Percentiles rank a stretch among this genome's conserved stretches.
These are phyloP conservation scores for Naganishia sp. DNA, from an alignment of 1,284 basidiomycete genomes.

Conservation along the genomic window DNA sequence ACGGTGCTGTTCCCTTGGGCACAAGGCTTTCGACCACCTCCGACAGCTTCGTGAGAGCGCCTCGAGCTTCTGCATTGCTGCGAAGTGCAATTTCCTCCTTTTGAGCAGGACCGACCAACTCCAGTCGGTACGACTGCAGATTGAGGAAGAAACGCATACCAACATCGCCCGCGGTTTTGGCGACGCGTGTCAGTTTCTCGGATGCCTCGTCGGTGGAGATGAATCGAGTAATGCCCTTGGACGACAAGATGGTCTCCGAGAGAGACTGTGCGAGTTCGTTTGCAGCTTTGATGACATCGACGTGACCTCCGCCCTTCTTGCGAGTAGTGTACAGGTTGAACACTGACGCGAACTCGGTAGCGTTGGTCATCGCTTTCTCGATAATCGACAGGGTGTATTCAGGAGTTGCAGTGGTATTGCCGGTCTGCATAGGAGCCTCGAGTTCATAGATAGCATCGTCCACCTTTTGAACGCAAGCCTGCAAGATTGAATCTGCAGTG, in stretches of 20 bases:
- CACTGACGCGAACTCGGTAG: slow-evolving; percentile 91
- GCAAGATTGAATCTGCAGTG: slow-evolving; percentile 83
- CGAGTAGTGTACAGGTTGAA: slow-evolving; percentile 90
- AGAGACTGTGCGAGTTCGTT: slow-evolving; percentile 95
- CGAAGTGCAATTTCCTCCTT: slow-evolving; percentile 85
- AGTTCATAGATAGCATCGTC: slow-evolving; percentile 97
- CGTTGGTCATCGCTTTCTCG: slow-evolving; percentile 90
- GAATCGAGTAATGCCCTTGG: slow-evolving; percentile 93
- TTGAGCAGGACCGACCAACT: slow-evolving; percentile 67
- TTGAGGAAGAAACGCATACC: slow-evolving; percentile 92
- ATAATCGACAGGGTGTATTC: slow-evolving; percentile 98
- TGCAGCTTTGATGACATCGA: slow-evolving; percentile 96
- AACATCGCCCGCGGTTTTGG: slow-evolving; percentile 81
- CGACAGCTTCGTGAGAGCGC: slow-evolving; percentile 78
- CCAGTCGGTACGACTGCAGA: slow-evolving; percentile 90
- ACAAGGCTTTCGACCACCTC: slow-evolving; percentile 82
- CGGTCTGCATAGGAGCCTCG: slow-evolving; percentile 89
- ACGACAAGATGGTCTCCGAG: slow-evolving; percentile 85
- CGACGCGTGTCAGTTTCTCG: slow-evolving; percentile 84
- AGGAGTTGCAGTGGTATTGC: slow-evolving; percentile 93
- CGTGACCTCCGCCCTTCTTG: slow-evolving; percentile 88
- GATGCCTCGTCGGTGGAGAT: slow-evolving; percentile 86
- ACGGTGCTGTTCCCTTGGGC: slow-evolving; percentile 76
- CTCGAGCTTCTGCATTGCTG: slow-evolving; percentile 82
- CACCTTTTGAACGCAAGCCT: slow-evolving; percentile 94